These are phyloP conservation scores for Auriscalpium orientale DNA, from an alignment of 768 basidiomycete species.

Conservation along the genomic window DNA sequence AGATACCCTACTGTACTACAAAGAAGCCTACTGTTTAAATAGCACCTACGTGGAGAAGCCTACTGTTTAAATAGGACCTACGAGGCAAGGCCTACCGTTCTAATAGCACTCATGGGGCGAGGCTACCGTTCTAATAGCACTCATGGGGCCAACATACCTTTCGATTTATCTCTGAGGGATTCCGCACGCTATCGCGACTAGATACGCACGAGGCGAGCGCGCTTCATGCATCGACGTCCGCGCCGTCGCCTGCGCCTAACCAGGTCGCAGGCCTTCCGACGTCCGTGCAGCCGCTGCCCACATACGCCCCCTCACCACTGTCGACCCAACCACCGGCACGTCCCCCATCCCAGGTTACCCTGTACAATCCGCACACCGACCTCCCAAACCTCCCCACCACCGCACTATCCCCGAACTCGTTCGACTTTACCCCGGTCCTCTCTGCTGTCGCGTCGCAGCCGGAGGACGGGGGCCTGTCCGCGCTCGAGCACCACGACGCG, in stretches of 20 bases:
- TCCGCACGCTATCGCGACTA: too few species aligned
- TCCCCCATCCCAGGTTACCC: not conserved
- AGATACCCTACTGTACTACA: too few species aligned
- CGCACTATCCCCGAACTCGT: not conserved
- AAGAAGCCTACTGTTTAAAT: too few species aligned
- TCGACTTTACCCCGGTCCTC: not conserved
- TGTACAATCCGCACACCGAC: not conserved
- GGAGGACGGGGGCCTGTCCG: constrained; percentile 22
- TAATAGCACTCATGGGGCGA: too few species aligned
- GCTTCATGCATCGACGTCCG: constrained; percentile 16
- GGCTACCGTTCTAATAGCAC: too few species aligned
- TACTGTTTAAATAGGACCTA: too few species aligned
- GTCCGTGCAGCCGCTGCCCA: not conserved
- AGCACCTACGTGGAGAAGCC: too few species aligned
- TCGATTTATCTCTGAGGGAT: too few species aligned
- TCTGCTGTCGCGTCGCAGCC: constrained; percentile 22
- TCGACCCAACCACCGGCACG: not conserved
- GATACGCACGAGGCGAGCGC: too few species aligned
- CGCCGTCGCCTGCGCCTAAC: not conserved
- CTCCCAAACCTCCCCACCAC: not conserved
- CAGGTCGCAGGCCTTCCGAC: not conserved
- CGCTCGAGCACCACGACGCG: constrained; percentile 29
- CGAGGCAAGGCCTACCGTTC: too few species aligned
- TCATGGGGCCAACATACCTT: too few species aligned
- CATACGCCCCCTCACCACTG: not conserved